A percentile compares a stretch with the other conserved stretches of the same genome.
phyloP scores from a whole-genome alignment of 139 green algal genomes.

The Bryopsis sp. region DNA sequence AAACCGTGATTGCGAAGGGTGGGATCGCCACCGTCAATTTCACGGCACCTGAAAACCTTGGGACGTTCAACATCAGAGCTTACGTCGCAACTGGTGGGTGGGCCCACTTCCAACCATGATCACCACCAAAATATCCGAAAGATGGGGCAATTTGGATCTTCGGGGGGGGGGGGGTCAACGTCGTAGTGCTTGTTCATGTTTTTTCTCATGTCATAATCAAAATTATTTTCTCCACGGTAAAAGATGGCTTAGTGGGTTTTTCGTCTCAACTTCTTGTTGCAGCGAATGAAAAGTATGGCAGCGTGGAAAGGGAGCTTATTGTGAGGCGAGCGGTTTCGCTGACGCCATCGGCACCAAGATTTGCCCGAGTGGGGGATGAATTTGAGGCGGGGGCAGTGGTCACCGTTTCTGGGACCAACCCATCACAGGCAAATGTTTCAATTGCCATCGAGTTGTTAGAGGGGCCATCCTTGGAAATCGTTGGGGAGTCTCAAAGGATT shows the following conservation, averaged over 20 bases:
- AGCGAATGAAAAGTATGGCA: conserved; percentile 37
- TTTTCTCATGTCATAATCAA: too few relatives aligned
- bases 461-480: background rate
- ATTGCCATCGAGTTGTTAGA: background rate
- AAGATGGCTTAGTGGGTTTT: too few relatives aligned
- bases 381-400: conserved; percentile 49
- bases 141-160: too few relatives aligned
- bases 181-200: too few relatives aligned
- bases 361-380: conserved; percentile 42
- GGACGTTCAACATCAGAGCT: conserved; percentile 16
- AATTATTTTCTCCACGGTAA: too few relatives aligned
- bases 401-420: conserved; percentile 18
- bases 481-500: background rate
- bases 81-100: background rate
- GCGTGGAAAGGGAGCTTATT: conserved; percentile 29
- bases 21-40: conserved; percentile 12
- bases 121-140: too few relatives aligned
- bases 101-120: too few relatives aligned
- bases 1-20: too few relatives aligned
- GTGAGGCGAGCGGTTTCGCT: conserved; percentile 44
- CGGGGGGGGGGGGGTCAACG: too few relatives aligned
- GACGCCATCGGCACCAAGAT: conserved; percentile 36
- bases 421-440: background rate
- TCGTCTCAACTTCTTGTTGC: too few relatives aligned
- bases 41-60: conserved; percentile 33